Evolutionary conservation across 352 stramenopile species (phyloP), one percentile per base, ranked within the genome.

Genomic region (Globisporangium paroecandrum): DNA sequence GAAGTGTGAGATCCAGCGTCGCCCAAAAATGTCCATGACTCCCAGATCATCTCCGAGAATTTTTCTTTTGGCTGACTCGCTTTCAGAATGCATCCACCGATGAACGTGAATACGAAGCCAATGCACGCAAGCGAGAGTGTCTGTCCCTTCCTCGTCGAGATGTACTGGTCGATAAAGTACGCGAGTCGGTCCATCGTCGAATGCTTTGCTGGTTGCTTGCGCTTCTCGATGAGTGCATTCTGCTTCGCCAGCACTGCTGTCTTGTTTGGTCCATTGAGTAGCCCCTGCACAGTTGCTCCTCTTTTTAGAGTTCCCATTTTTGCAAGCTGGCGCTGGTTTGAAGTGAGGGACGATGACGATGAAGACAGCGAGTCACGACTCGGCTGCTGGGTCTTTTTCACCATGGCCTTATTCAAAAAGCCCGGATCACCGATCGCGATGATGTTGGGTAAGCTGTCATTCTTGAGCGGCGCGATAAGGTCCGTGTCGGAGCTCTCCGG

Each of bases 161-260:
- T 90, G 62, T 90, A 89, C 36, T 78, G 69, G 64, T 93, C 82
- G 22, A 91, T 60, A 34, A 69, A 68, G 60, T 93, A 93, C 13
- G 73, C 72, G 12, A 77, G 54, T 51, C 79, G 76, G n/a, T 88
- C 84, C 6, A 64, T 29, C 0, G 55, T 51, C 3, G 76, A 74
- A 36, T 90, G 81, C 41, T 79, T 74, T 12, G 43, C 24, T 6
- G 22, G 66, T 0, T 58, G n/a, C 24, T 58, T 66, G 38, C 55
- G 53, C 53, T 66, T 68, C 43, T 71, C 66, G 12, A 71, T 71
- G 66, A 55, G 27, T 5, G 51, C 66, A 46, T 68, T 66, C 55
- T 71, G 66, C 53, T 71, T 71, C 12, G 53, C 59, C 51, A 63
- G 41, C 1, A 64, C 4, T 1, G 53, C 9, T 22, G 59, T 22